Percentiles rank a stretch among this genome's conserved stretches.
Conservation (phyloP, 345 rosid genomes). For the Brassica juncea region DNA sequence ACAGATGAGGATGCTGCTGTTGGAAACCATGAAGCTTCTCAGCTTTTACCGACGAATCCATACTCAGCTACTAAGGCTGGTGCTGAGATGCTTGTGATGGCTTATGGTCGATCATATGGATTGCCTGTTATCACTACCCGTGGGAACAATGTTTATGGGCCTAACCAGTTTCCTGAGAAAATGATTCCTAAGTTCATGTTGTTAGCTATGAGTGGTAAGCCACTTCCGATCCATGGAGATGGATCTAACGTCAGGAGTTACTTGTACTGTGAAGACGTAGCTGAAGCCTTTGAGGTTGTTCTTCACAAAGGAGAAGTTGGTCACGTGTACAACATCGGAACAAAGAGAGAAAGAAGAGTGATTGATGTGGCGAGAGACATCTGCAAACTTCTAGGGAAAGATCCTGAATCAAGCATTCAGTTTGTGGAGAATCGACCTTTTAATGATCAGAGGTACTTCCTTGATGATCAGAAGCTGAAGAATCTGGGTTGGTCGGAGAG, state of each 20-base stretch:
- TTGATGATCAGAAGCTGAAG: slow-evolving; percentile 65
- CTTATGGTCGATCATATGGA: slow-evolving; percentile 60
- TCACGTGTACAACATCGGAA: slow-evolving; percentile 63
- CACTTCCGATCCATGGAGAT: slow-evolving; percentile 63
- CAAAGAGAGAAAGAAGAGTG: slow-evolving; percentile 57
- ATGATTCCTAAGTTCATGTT: slow-evolving; percentile 64
- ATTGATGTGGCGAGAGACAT: slow-evolving; percentile 61
- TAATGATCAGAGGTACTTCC: slow-evolving; percentile 63
- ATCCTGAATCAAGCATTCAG: slow-evolving; percentile 43
- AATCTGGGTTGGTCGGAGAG: slow-evolving; percentile 59
- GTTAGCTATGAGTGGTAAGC: slow-evolving; percentile 59
- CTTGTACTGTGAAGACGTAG: slow-evolving; percentile 59
- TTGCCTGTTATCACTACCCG: slow-evolving; percentile 59
- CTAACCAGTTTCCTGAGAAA: slow-evolving; percentile 65
- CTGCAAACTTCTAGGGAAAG: slow-evolving; percentile 49
- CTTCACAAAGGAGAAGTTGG: slow-evolving; percentile 64
- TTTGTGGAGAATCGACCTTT: slow-evolving; percentile 66
- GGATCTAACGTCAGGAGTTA: slow-evolving; percentile 69
- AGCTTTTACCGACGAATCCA: slow-evolving; percentile 63
- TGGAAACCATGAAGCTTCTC: slow-evolving; percentile 67
- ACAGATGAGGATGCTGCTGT: slow-evolving; percentile 59
- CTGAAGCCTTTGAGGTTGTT: slow-evolving; percentile 68
- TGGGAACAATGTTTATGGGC: slow-evolving; percentile 69
- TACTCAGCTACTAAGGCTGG: slow-evolving; percentile 72
- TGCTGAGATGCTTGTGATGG: slow-evolving; percentile 74